These are phyloP conservation scores for Gnaphalium uliginosum DNA, from an alignment of 129 eudicot genomes.

Conservation along the genomic window DNA sequence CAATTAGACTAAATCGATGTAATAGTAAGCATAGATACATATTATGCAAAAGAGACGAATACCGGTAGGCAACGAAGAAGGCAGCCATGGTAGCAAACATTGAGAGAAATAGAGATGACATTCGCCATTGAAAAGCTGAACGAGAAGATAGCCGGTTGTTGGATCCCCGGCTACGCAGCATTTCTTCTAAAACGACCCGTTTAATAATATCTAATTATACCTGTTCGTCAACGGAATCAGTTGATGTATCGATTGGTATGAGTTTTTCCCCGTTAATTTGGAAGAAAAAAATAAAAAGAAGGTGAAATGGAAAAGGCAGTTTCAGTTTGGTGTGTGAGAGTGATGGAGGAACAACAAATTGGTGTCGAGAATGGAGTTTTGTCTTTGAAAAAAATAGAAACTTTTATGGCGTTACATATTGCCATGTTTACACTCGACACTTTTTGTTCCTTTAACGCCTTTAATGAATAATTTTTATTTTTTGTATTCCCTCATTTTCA, in stretches of 20 bases:
- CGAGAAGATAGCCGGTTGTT: conserved; percentile 51
- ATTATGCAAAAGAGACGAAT: background rate
- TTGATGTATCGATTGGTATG: background rate
- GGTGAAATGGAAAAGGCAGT: conserved; percentile 17
- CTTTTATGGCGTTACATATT: background rate
- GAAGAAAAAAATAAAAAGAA: background rate
- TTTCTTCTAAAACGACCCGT: conserved; percentile 29
- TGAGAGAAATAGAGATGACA: conserved; percentile 53
- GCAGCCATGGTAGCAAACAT: conserved; percentile 74
- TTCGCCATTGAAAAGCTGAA: conserved; percentile 48
- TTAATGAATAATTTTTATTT: no score
- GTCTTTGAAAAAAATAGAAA: background rate
- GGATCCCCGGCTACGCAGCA: conserved; percentile 69
- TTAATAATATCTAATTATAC: background rate
- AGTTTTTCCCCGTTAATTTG: background rate
- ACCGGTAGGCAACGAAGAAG: background rate
- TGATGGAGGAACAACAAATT: conserved; percentile 24
- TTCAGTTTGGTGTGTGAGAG: conserved; percentile 29
- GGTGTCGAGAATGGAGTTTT: conserved; percentile 1
- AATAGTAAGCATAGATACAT: background rate
- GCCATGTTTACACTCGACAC: background rate
- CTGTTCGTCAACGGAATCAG: background rate
- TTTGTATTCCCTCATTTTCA: no score
- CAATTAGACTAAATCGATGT: background rate
- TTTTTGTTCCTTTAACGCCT: background rate